phyloP scores from a whole-genome alignment of 2,329 filamentous ascomycete species.

The Penicillium palitans region DNA sequence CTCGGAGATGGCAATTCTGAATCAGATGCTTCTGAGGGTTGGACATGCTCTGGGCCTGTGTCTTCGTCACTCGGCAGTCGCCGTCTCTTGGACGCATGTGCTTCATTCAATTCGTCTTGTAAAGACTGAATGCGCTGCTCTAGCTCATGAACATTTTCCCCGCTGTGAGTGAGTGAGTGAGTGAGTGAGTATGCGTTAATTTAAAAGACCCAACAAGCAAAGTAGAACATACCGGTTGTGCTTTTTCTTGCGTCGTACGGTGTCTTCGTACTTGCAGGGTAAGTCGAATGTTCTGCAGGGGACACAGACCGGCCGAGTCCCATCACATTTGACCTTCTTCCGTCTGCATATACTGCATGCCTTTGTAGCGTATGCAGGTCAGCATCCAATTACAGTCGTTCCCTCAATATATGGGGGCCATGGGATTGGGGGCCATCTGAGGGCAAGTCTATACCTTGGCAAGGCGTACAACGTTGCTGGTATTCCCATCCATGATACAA shows the following conservation, averaged over 20 bases:
- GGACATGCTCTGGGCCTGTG: background rate
- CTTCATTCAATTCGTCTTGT: constrained; percentile 6
- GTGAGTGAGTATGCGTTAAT: background rate
- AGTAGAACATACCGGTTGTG: constrained; percentile 3
- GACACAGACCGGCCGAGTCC: constrained; percentile 12
- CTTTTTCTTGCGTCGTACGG: background rate
- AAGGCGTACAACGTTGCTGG: constrained; percentile 1
- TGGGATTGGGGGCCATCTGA: background rate
- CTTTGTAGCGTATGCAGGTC: background rate
- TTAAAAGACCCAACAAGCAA: background rate
- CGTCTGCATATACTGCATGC: constrained; percentile 9
- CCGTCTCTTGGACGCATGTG: background rate
- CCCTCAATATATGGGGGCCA: background rate
- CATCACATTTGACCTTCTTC: constrained; percentile 19
- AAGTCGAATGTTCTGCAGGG: constrained; percentile 13
- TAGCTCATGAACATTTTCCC: background rate
- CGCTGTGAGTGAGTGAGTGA: background rate
- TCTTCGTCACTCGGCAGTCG: background rate
- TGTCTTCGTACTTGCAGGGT: constrained; percentile 9
- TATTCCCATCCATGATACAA: background rate
- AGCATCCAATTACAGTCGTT: background rate
- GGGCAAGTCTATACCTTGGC: background rate
- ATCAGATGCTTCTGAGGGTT: background rate
- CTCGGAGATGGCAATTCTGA: background rate
- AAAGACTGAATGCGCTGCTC: constrained; percentile 1